A percentile compares a stretch with the other conserved stretches of the same genome.
Evolutionary conservation across 1,284 basidiomycete species (phyloP).

Genomic region (Golubevia pallescens): DNA sequence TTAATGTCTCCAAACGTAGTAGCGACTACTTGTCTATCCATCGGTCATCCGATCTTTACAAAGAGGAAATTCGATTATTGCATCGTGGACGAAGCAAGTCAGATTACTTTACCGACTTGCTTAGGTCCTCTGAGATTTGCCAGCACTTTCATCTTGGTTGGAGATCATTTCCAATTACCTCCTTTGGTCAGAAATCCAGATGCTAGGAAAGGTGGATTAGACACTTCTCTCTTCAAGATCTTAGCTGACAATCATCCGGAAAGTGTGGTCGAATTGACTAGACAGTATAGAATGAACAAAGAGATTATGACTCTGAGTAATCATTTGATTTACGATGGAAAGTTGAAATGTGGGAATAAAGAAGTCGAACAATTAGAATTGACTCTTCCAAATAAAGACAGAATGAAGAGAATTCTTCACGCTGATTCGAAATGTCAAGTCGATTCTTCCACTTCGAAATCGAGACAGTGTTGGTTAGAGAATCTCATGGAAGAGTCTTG

Average conservation of each 20-base stretch:
- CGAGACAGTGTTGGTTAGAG: no score
- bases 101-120: constrained; percentile 94
- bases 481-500: constrained; percentile 67
- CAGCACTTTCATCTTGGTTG: constrained; percentile 89
- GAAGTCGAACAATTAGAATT: no score
- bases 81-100: constrained; percentile 97
- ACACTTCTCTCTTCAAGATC: constrained; percentile 85
- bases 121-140: constrained; percentile 89
- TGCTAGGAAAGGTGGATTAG: constrained; percentile 83
- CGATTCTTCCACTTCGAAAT: not conserved
- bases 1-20: constrained; percentile 88
- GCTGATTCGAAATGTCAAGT: no score
- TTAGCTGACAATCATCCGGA: constrained; percentile 84
- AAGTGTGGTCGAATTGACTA: constrained; percentile 79
- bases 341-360: constrained; percentile 79
- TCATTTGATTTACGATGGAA: constrained; percentile 80
- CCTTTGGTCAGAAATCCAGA: constrained; percentile 78
- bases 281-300: constrained; percentile 95
- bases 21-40: constrained; percentile 89
- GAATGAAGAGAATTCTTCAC: no score
- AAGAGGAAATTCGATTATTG: constrained; percentile 91
- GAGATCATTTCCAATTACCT: constrained; percentile 95
- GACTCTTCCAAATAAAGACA: no score
- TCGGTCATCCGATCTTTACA: constrained; percentile 87
- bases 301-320: constrained; percentile 96